These are phyloP conservation scores for Prunus mume DNA, from an alignment of 306 rosid species.

Conservation along the genomic window DNA sequence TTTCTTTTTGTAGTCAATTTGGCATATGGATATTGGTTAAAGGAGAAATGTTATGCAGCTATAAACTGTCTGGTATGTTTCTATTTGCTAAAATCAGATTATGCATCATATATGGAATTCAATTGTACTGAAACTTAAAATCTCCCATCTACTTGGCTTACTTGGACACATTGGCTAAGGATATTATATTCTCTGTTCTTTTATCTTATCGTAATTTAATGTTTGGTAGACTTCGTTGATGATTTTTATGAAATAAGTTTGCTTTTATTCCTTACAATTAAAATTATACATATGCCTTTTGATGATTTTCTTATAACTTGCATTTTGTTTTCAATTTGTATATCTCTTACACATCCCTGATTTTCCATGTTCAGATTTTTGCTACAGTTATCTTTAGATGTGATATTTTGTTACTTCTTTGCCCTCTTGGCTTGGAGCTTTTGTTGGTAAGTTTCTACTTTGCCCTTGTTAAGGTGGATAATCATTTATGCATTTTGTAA, in stretches of 20 bases:
- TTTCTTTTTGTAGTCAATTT: conserved; percentile 62
- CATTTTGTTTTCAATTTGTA: not conserved
- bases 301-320: not conserved
- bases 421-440: conserved; percentile 75
- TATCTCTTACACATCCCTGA: conserved; percentile 5
- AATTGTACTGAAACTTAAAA: not conserved
- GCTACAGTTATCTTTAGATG: conserved; percentile 82
- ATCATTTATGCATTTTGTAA: not conserved
- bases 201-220: not conserved
- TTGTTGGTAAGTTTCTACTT: conserved; percentile 58
- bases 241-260: not conserved
- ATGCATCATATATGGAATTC: not conserved
- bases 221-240: not conserved
- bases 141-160: not conserved
- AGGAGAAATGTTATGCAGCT: conserved; percentile 67
- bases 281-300: not conserved
- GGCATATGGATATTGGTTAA: conserved; percentile 83
- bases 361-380: conserved; percentile 63
- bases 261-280: not conserved
- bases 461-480: conserved; percentile 7
- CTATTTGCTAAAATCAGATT: conserved; percentile 22
- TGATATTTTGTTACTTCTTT: conserved; percentile 78
- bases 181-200: not conserved
- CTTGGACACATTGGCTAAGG: not conserved
- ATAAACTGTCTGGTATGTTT: conserved; percentile 66